phyloP scores from a whole-genome alignment of 176 grass and related monocot genomes.

The Aegilops sharonensis region DNA sequence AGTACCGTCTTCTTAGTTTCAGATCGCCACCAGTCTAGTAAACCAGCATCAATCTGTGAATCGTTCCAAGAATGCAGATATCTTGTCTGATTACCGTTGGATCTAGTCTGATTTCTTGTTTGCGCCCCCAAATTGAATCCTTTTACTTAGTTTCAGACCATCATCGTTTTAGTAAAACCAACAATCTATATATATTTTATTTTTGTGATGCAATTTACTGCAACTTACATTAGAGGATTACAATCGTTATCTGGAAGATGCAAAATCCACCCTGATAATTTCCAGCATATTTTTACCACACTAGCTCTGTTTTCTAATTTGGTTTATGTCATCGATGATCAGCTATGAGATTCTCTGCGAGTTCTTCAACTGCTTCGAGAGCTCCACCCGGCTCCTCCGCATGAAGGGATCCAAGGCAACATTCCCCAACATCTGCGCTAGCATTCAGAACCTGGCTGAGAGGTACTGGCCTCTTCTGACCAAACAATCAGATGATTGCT shows the following conservation, averaged over 20 bases:
- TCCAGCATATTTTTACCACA: background rate
- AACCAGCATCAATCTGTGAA: too few relatives aligned
- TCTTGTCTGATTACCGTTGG: background rate
- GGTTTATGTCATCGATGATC: background rate
- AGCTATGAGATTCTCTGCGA: slow-evolving; percentile 79
- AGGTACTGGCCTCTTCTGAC: slow-evolving; percentile 28
- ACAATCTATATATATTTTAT: background rate
- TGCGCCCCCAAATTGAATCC: background rate
- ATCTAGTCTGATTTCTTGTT: background rate
- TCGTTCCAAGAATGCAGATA: too few relatives aligned
- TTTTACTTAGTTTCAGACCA: background rate
- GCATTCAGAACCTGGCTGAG: slow-evolving; percentile 62
- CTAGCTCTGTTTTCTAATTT: background rate
- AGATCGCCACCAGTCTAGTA: background rate
- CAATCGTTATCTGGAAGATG: background rate
- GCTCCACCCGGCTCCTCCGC: slow-evolving; percentile 66
- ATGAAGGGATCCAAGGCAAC: slow-evolving; percentile 62
- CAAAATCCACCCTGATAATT: background rate
- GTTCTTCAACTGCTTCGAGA: slow-evolving; percentile 84
- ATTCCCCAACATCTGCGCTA: slow-evolving; percentile 69
- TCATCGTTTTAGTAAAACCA: background rate
- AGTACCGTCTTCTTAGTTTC: background rate
- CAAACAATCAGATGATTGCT: background rate
- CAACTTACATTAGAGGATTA: background rate
- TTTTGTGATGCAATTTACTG: background rate